phyloP scores from a whole-genome alignment of 2,329 filamentous ascomycete genomes.

The Trichoderma oligosporum region DNA sequence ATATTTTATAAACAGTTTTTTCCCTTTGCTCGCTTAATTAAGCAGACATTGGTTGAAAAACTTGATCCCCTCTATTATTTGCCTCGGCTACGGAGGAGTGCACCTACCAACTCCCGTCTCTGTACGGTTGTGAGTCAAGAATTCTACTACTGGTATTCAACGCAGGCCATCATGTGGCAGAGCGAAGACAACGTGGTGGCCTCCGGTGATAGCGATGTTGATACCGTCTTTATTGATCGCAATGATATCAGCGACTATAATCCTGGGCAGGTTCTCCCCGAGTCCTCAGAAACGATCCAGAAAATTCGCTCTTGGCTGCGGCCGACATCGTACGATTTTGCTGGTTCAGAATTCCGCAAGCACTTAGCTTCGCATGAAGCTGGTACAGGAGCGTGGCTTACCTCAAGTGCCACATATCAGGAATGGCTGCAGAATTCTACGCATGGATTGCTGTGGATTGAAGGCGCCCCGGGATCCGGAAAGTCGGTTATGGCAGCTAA shows the following conservation, averaged over 20 bases:
- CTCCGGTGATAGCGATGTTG: no score
- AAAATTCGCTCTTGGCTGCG: constrained; percentile 31
- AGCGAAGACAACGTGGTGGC: no score
- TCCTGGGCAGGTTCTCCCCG: neutral
- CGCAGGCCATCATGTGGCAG: no score
- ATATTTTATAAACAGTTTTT: no score
- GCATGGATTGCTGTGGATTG: constrained; percentile 31
- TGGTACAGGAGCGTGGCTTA: constrained; percentile 25
- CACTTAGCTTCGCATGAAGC: constrained; percentile 23
- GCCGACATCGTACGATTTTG: constrained; percentile 27
- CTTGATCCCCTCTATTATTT: no score
- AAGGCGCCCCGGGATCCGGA: constrained; percentile 38
- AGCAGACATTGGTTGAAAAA: no score
- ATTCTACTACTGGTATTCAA: no score
- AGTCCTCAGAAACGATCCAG: constrained; percentile 19
- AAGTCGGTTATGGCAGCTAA: constrained; percentile 35
- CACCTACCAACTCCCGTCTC: no score
- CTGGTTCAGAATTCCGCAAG: constrained; percentile 27
- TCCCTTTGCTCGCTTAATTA: no score
- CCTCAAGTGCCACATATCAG: constrained; percentile 17
- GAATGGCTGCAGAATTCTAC: constrained; percentile 20
- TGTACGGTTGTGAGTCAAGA: no score
- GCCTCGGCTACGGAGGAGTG: no score
- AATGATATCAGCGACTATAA: constrained; percentile 11
- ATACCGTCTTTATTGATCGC: neutral